phyloP scores from a whole-genome alignment of 345 rosid genomes.

The Boechera stricta region DNA sequence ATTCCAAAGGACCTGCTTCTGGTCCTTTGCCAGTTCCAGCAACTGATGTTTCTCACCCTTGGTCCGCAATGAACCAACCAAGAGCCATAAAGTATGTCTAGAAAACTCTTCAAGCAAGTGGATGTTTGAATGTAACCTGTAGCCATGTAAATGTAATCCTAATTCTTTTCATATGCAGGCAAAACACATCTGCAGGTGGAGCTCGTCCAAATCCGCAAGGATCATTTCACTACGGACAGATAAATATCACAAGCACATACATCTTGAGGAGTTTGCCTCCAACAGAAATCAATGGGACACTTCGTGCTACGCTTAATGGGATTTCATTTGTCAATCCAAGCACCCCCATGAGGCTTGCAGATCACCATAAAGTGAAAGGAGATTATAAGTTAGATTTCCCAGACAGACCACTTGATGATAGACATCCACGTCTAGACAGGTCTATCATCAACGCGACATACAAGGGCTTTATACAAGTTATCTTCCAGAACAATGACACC shows the following conservation, averaged over 20 bases:
- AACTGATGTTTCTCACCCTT: constrained; percentile 71
- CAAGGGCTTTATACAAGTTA: constrained; percentile 76
- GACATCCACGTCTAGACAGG: constrained; percentile 56
- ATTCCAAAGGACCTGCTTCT: constrained; percentile 78
- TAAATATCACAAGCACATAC: constrained; percentile 75
- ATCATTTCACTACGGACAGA: constrained; percentile 84
- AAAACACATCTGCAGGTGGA: constrained; percentile 83
- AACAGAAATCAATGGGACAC: constrained; percentile 58
- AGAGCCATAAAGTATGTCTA: constrained; percentile 71
- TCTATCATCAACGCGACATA: constrained; percentile 88
- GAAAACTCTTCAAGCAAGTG: constrained; percentile 9
- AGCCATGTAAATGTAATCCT: neutral
- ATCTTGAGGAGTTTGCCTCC: constrained; percentile 76
- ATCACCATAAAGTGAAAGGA: constrained; percentile 69
- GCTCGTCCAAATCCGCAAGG: constrained; percentile 99
- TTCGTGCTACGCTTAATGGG: constrained; percentile 74
- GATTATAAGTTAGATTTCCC: constrained; percentile 90
- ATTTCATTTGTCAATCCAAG: constrained; percentile 75
- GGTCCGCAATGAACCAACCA: constrained; percentile 91
- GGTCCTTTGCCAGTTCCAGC: constrained; percentile 87
- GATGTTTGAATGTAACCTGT: neutral
- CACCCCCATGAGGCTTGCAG: constrained; percentile 84
- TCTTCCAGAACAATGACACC: constrained; percentile 92
- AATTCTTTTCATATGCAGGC: constrained; percentile 52
- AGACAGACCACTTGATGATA: constrained; percentile 55